phyloP scores from a whole-genome alignment of 805 yeast species.

The Monosporozyma siamensis region DNA sequence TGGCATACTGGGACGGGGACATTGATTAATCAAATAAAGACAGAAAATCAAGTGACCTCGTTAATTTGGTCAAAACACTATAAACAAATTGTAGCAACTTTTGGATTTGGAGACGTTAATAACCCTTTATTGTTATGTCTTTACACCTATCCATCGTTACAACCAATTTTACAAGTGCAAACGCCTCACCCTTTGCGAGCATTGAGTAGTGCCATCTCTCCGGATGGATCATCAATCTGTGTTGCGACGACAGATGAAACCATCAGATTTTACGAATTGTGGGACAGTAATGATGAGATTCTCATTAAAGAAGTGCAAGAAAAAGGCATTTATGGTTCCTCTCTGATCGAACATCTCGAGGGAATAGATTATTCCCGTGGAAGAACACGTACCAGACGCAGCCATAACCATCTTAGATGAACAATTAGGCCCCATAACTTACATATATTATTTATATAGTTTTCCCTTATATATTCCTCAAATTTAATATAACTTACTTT shows the following conservation, averaged over 20 bases:
- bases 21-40: slow-evolving; percentile 43
- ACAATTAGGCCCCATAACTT: too few species aligned
- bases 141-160: slow-evolving; percentile 60
- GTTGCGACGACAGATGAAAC: slow-evolving; percentile 75
- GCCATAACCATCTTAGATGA: background rate
- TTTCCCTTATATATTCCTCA: background rate
- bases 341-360: slow-evolving; percentile 48
- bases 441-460: too few species aligned
- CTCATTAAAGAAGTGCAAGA: slow-evolving; percentile 33
- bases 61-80: slow-evolving; percentile 61
- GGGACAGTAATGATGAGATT: slow-evolving; percentile 40
- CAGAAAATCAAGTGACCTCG: slow-evolving; percentile 71
- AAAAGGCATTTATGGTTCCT: slow-evolving; percentile 44
- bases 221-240: slow-evolving; percentile 53
- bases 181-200: slow-evolving; percentile 48
- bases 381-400: background rate
- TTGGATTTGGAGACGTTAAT: slow-evolving; percentile 51
- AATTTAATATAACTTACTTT: background rate
- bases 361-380: slow-evolving; percentile 32
- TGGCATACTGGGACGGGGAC: slow-evolving; percentile 86
- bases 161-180: slow-evolving; percentile 38
- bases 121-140: slow-evolving; percentile 44
- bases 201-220: slow-evolving; percentile 57
- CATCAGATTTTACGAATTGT: slow-evolving; percentile 61
- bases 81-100: slow-evolving; percentile 66